These are phyloP conservation scores for Tagetes patula DNA, from an alignment of 129 eudicot species.

Conservation along the genomic window DNA sequence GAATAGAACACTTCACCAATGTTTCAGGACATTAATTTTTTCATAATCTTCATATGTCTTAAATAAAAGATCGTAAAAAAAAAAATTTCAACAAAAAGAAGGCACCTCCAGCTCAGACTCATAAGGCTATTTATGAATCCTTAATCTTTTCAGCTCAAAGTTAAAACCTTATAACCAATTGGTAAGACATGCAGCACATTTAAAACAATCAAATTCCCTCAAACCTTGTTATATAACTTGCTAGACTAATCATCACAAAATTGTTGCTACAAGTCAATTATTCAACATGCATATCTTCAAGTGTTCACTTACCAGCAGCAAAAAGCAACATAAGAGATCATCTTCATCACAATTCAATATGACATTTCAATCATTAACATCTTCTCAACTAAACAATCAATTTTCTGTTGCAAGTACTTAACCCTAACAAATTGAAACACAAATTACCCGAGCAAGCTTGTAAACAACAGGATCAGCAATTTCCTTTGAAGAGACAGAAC, in stretches of 20 bases:
- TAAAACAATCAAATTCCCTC: background rate
- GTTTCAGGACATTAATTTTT: background rate
- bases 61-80: background rate
- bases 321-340: conserved; percentile 9
- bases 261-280: background rate
- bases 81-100: conserved; percentile 22
- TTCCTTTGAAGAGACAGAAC: conserved; percentile 36
- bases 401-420: background rate
- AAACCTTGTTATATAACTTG: background rate
- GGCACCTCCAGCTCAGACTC: conserved; percentile 4
- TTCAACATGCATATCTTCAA: conserved; percentile 4
- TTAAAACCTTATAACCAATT: background rate
- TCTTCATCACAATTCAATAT: conserved; percentile 20
- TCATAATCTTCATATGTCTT: background rate
- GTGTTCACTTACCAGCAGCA: conserved; percentile 6
- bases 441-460: conserved; percentile 90
- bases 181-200: background rate
- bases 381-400: background rate
- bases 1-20: conserved; percentile 5
- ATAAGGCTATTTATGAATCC: background rate
- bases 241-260: conserved; percentile 14
- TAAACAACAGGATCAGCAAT: conserved; percentile 82
- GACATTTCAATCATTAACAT: conserved; percentile 8
- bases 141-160: conserved; percentile 19
- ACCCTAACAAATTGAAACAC: conserved; percentile 12